These are phyloP conservation scores for Amanita brunnescens DNA, from an alignment of 768 basidiomycete species.

Conservation along the genomic window DNA sequence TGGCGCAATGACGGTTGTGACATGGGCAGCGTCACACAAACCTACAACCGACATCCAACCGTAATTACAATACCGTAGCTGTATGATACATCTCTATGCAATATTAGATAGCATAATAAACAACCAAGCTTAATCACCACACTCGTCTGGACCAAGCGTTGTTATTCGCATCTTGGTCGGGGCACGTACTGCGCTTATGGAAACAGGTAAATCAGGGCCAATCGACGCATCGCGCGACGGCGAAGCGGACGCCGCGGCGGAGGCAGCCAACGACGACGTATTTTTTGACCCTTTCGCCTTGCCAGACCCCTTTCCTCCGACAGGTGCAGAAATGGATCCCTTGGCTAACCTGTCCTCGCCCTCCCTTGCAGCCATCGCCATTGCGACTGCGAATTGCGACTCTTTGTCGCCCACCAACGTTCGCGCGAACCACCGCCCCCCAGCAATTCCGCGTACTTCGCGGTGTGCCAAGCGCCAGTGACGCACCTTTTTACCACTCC, in stretches of 20 bases:
- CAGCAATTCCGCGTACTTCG: slow-evolving; percentile 75
- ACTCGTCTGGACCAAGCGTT: slow-evolving; percentile 6
- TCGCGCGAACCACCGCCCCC: slow-evolving; percentile 72
- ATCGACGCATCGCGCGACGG: slow-evolving; percentile 53
- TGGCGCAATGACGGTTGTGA: not conserved
- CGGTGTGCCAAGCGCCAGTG: slow-evolving; percentile 70
- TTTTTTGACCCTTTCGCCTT: slow-evolving; percentile 35
- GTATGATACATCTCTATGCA: slow-evolving; percentile 6
- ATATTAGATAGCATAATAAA: slow-evolving; percentile 3
- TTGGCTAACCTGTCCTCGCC: slow-evolving; percentile 28
- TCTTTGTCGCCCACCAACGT: slow-evolving; percentile 86
- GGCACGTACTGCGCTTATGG: slow-evolving; percentile 30
- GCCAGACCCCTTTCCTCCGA: slow-evolving; percentile 27
- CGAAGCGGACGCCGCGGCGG: slow-evolving; percentile 32
- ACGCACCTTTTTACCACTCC: slow-evolving; percentile 49
- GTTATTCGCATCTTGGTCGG: slow-evolving; percentile 64
- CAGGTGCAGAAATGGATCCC: slow-evolving; percentile 38
- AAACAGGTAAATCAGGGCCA: slow-evolving; percentile 32
- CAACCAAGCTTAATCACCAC: not conserved
- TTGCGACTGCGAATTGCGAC: slow-evolving; percentile 45
- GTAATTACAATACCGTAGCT: not conserved
- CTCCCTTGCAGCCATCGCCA: slow-evolving; percentile 24
- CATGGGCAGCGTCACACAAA: not conserved
- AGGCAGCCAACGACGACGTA: slow-evolving; percentile 27
- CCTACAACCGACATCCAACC: not conserved